Conservation (phyloP, 1,139 yeast genomes). For the Geotrichum bryndzae region DNA sequence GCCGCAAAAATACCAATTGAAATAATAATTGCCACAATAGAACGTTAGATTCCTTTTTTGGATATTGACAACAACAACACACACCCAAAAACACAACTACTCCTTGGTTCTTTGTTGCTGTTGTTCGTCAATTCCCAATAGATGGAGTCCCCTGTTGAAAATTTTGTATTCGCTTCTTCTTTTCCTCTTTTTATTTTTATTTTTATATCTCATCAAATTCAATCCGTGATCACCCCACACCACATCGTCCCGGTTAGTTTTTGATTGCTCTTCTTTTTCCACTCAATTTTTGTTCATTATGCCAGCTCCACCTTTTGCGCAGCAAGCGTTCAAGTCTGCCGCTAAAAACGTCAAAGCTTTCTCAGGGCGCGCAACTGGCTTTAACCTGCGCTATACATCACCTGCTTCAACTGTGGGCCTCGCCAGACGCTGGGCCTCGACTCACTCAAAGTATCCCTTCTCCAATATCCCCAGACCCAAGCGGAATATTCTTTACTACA, state of each 20-base stretch:
- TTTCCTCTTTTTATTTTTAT: not conserved
- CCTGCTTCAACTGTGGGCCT: slow-evolving; percentile 7
- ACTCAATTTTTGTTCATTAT: slow-evolving; percentile 7
- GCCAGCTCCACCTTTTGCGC: slow-evolving; percentile 28
- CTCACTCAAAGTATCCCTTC: slow-evolving; percentile 39
- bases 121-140: too few species aligned
- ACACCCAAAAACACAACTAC: too few species aligned
- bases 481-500: slow-evolving; percentile 50
- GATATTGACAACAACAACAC: too few species aligned
- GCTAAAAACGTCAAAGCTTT: not conserved
- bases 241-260: not conserved
- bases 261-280: not conserved
- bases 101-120: too few species aligned
- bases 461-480: slow-evolving; percentile 63
- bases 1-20: too few species aligned
- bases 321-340: slow-evolving; percentile 20
- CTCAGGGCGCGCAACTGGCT: slow-evolving; percentile 20
- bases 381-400: slow-evolving; percentile 21
- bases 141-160: not conserved
- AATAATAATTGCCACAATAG: too few species aligned
- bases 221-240: not conserved
- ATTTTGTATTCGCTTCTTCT: not conserved
- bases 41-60: too few species aligned
- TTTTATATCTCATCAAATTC: not conserved
- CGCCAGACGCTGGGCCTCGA: slow-evolving; percentile 8